Evolutionary conservation across 1,284 basidiomycete genomes (phyloP), one percentile per base, ranked within the genome.

Genomic region (Rhodotorula sp.): DNA sequence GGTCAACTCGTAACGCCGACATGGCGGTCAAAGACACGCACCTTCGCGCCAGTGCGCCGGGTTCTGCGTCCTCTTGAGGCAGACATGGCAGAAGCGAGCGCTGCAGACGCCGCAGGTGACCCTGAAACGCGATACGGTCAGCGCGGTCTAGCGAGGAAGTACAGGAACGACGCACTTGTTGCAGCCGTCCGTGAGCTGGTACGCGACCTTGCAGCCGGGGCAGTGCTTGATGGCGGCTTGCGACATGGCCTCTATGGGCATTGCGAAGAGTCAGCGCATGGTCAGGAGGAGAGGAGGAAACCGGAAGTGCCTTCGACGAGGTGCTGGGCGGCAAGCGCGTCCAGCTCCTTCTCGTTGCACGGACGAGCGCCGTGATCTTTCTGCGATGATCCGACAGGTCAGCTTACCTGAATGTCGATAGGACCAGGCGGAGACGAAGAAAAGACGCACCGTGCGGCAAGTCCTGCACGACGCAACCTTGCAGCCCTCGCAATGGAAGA

Each of bases 331-430:
- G 23, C 73, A 27, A 3, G 60, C 56, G n/a, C 66, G 50, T n/a
- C 58, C 27, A 42, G 66, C 74, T 41, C 60, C 54, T 34, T 64
- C 44, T 76, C 74, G 53, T 70, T 67, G 70, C 77, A 78, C 0
- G 75, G 64, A 13, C 67, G 45, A 3, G 75, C 70, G 21, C 76
- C 57, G 53, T 78, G 77, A 16, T 70, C 67, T 14, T 69, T 65
- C 72, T 70, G 57, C 42, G 7, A 14, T 27, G 10, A 5, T 25
- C 0, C 23, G 52, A 27, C 21, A 10, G 12, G 52, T 53, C n/a
- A 54, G 25, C 34, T 34, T 34, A 34, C 3, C 34, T 34, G 34
- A 34, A 34, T 34, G 34, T 34, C 34, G 34, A 34, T 34, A 34
- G 34, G 34, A 34, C 34, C 34, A 34, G 34, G 34, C 34, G 34